These are phyloP conservation scores for Buddleja alternifolia DNA, from an alignment of 257 asterid genomes.

Conservation along the genomic window DNA sequence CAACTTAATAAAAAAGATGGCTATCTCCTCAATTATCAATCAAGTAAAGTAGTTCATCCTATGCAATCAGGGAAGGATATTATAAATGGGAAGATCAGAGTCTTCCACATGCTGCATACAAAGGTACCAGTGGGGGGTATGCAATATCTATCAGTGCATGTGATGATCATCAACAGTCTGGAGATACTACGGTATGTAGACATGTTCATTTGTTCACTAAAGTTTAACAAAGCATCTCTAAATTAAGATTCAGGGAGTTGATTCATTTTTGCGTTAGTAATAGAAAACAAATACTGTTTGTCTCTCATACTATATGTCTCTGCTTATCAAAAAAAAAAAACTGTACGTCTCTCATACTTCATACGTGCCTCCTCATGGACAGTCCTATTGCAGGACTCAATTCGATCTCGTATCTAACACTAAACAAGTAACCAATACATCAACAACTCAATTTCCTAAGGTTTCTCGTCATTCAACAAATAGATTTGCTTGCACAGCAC, in stretches of 20 bases:
- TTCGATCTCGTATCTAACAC: neutral
- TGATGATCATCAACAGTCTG: slow-evolving; percentile 80
- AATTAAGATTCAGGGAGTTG: neutral
- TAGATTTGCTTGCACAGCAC: too few species aligned
- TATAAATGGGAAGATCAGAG: slow-evolving; percentile 76
- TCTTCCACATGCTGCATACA: slow-evolving; percentile 35
- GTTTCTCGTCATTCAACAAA: too few species aligned
- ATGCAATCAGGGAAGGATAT: slow-evolving; percentile 57
- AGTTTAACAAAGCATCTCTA: neutral
- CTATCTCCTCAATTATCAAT: neutral
- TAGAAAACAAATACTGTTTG: neutral
- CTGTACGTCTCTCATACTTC: too few species aligned
- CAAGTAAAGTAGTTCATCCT: slow-evolving; percentile 13
- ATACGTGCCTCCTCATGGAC: neutral
- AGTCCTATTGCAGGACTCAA: neutral
- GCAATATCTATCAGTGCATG: slow-evolving; percentile 87
- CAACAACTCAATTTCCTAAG: neutral
- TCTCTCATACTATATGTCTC: neutral
- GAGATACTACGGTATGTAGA: slow-evolving; percentile 68
- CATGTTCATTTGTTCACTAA: neutral
- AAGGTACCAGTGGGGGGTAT: slow-evolving; percentile 73
- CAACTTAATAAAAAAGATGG: neutral
- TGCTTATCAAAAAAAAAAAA: too few species aligned
- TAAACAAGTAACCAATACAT: neutral
- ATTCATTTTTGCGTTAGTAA: too few species aligned